Conservation (phyloP, 805 yeast genomes). For the Priceomyces haplophilus region DNA sequence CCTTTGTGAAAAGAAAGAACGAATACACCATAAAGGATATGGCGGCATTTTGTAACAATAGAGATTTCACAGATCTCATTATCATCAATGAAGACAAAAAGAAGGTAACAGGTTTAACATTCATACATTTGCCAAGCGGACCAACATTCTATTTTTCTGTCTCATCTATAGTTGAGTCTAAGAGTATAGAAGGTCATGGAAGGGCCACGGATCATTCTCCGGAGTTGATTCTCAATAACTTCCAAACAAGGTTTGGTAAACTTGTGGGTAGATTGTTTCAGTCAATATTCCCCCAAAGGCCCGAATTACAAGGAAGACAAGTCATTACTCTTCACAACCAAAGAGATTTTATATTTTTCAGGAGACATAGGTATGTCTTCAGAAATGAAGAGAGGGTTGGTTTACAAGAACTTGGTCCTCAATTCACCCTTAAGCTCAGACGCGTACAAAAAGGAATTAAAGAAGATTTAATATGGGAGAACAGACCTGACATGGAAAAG, state of each 20-base stretch:
- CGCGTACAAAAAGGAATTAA: slow-evolving; percentile 88
- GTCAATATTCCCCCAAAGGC: slow-evolving; percentile 85
- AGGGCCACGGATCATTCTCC: slow-evolving; percentile 88
- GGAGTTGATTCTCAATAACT: slow-evolving; percentile 87
- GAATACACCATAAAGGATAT: slow-evolving; percentile 85
- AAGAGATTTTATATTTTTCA: slow-evolving; percentile 90
- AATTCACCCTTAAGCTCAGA: slow-evolving; percentile 84
- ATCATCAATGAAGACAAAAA: slow-evolving; percentile 94
- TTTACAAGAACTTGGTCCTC: slow-evolving; percentile 94
- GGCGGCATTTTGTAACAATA: slow-evolving; percentile 73
- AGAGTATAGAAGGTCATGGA: slow-evolving; percentile 83
- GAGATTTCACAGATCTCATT: slow-evolving; percentile 84
- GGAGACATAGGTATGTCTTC: slow-evolving; percentile 92
- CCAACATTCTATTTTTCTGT: slow-evolving; percentile 92
- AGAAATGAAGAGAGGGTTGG: slow-evolving; percentile 90
- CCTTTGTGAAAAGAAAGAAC: slow-evolving; percentile 82
- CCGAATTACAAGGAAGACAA: slow-evolving; percentile 93
- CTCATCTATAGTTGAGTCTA: slow-evolving; percentile 70
- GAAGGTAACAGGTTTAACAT: slow-evolving; percentile 84
- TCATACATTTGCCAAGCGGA: slow-evolving; percentile 91
- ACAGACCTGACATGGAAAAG: slow-evolving; percentile 92
- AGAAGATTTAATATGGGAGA: slow-evolving; percentile 96
- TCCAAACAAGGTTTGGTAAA: slow-evolving; percentile 87
- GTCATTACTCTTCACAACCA: slow-evolving; percentile 95
- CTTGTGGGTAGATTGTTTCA: slow-evolving; percentile 92